Conservation (phyloP, 768 basidiomycete species). For the Cyathus striatus region DNA sequence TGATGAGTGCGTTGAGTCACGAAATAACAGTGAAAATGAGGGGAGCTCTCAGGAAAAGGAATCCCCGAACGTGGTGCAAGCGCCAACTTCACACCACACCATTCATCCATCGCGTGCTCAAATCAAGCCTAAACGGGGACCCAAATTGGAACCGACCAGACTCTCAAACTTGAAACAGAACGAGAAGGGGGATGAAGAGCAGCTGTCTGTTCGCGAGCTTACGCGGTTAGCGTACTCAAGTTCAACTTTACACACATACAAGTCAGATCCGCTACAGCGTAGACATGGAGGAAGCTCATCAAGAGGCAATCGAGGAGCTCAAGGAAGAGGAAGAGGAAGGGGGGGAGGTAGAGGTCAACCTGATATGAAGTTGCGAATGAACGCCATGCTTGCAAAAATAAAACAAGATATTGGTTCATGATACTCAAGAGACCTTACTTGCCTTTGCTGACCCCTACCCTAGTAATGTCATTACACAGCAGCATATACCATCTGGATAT, state of each 20-base stretch:
- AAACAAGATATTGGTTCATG: conserved; percentile 55
- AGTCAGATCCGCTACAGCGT: conserved; percentile 32
- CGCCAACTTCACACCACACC: conserved; percentile 2
- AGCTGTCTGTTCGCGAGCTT: conserved; percentile 55
- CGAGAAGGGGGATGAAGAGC: conserved; percentile 13
- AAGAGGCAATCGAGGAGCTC: conserved; percentile 10
- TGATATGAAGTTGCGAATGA: conserved; percentile 84
- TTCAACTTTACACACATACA: conserved; percentile 53
- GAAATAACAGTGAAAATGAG: conserved; percentile 7
- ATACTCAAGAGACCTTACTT: too few species aligned
- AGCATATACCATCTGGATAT: conserved; percentile 11
- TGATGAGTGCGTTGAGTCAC: too few species aligned
- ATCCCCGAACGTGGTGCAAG: background rate
- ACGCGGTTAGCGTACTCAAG: conserved; percentile 58
- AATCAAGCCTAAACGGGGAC: conserved; percentile 17
- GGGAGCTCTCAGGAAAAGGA: conserved; percentile 1
- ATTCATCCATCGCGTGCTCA: conserved; percentile 21
- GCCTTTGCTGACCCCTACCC: too few species aligned
- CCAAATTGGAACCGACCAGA: conserved; percentile 8
- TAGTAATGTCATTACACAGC: too few species aligned
- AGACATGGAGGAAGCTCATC: conserved; percentile 8
- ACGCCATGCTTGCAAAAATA: conserved; percentile 81
- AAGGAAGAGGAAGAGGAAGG: conserved; percentile 16
- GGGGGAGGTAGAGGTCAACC: conserved; percentile 39
- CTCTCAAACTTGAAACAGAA: conserved; percentile 10